Evolutionary conservation across 169 alveolate genomes (phyloP).

Genomic region (Cytauxzoon felis): DNA sequence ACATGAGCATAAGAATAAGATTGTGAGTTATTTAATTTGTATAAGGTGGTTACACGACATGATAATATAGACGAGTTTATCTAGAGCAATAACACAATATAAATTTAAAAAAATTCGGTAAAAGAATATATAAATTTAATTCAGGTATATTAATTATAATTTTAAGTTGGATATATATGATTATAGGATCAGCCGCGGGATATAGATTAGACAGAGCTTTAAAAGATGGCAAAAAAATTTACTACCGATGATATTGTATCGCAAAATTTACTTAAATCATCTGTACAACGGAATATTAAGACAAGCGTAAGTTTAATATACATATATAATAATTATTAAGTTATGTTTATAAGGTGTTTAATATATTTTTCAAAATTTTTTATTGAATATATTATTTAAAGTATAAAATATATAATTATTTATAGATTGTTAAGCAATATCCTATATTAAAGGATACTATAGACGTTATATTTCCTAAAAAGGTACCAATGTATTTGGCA

Average conservation of each 20-base stretch:
- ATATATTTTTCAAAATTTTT: too few relatives aligned
- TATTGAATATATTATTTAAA: too few relatives aligned
- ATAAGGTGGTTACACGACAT: not conserved
- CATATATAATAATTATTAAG: too few relatives aligned
- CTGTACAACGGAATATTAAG: slow-evolving; percentile 81
- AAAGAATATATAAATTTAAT: not conserved
- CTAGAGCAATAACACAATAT: slow-evolving; percentile 7
- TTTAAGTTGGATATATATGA: not conserved
- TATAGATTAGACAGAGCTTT: not conserved
- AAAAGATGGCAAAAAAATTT: slow-evolving; percentile 56
- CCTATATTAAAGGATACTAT: slow-evolving; percentile 59
- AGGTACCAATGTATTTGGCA: slow-evolving; percentile 75
- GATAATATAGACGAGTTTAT: slow-evolving; percentile 3
- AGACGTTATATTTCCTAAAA: slow-evolving; percentile 88
- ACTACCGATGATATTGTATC: slow-evolving; percentile 76
- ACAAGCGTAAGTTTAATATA: slow-evolving; percentile 69
- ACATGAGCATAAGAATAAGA: slow-evolving; percentile 23
- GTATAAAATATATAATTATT: too few relatives aligned
- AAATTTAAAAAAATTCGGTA: not conserved
- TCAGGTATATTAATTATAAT: not conserved
- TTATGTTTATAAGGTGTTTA: too few relatives aligned
- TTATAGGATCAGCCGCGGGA: slow-evolving; percentile 34
- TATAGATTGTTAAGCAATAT: slow-evolving; percentile 41
- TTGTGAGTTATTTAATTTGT: slow-evolving; percentile 27
- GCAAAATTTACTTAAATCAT: slow-evolving; percentile 81